Evolutionary conservation across 2,329 filamentous ascomycete genomes (phyloP).

Genomic region (Basipetospora chlamydospora): DNA sequence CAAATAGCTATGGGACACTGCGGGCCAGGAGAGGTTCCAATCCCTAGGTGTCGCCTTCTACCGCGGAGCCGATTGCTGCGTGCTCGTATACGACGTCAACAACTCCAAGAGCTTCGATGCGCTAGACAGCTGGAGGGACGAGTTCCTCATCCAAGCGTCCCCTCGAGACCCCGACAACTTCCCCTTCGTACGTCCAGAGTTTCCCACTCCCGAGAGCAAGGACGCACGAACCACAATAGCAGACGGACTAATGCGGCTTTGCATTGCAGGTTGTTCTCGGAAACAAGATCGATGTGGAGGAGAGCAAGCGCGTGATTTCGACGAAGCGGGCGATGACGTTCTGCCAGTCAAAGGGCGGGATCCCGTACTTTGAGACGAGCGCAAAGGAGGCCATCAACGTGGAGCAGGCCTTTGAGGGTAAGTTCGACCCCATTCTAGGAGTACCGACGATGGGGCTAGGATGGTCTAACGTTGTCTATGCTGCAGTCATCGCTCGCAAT

Average conservation of each 20-base stretch:
- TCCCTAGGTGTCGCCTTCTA: conserved; percentile 96
- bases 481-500: conserved; percentile 80
- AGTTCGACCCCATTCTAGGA: conserved; percentile 10
- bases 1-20: conserved; percentile 84
- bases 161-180: conserved; percentile 95
- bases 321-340: conserved; percentile 94
- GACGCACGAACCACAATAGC: background rate
- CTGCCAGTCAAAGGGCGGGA: conserved; percentile 92
- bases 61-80: conserved; percentile 92
- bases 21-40: conserved; percentile 93
- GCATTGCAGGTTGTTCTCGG: conserved; percentile 69
- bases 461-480: background rate
- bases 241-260: no score
- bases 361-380: conserved; percentile 98
- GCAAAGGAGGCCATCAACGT: conserved; percentile 98
- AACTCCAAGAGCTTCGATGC: conserved; percentile 99
- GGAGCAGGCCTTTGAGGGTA: conserved; percentile 63
- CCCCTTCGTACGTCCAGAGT: conserved; percentile 60
- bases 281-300: conserved; percentile 98
- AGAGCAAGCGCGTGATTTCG: conserved; percentile 93
- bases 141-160: conserved; percentile 94
- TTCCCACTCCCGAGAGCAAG: no score
- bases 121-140: conserved; percentile 94
- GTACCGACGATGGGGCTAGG: background rate
- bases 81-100: conserved; percentile 96